phyloP scores from a whole-genome alignment of 352 stramenopile genomes.

The Phytophthora sansomeana region DNA sequence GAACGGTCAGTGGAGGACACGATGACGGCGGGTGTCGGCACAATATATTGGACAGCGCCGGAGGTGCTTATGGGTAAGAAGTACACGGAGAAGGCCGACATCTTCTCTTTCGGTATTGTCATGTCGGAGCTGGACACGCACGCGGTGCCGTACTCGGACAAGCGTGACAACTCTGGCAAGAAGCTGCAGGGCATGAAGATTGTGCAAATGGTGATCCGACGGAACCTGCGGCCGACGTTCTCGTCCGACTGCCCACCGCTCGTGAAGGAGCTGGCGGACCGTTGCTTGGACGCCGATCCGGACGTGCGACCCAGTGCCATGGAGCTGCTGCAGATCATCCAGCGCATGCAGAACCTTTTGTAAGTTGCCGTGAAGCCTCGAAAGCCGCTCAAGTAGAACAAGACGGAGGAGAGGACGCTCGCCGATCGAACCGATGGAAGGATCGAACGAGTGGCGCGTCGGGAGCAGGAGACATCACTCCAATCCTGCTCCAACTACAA shows the following conservation, averaged over 20 bases:
- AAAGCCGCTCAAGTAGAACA: slow-evolving; percentile 24
- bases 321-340: slow-evolving; percentile 77
- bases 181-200: slow-evolving; percentile 89
- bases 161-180: slow-evolving; percentile 72
- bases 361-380: slow-evolving; percentile 37
- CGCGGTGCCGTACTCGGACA: slow-evolving; percentile 83
- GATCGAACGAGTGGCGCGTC: slow-evolving; percentile 34
- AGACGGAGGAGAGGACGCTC: slow-evolving; percentile 24
- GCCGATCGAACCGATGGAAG: slow-evolving; percentile 31
- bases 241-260: slow-evolving; percentile 53
- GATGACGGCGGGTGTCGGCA: slow-evolving; percentile 84
- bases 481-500: slow-evolving; percentile 15
- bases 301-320: slow-evolving; percentile 68
- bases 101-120: slow-evolving; percentile 87
- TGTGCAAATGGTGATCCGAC: slow-evolving; percentile 82
- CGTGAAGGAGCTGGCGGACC: slow-evolving; percentile 66
- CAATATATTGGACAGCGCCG: slow-evolving; percentile 86
- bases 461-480: not conserved
- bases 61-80: slow-evolving; percentile 87
- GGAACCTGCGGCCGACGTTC: slow-evolving; percentile 76
- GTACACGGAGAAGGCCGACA: slow-evolving; percentile 87
- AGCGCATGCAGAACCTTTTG: slow-evolving; percentile 63
- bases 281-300: slow-evolving; percentile 76
- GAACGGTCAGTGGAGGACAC: slow-evolving; percentile 83
- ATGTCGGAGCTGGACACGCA: slow-evolving; percentile 85